phyloP scores from a whole-genome alignment of 2,329 filamentous ascomycete genomes.

The Dactylellina cionopaga region DNA sequence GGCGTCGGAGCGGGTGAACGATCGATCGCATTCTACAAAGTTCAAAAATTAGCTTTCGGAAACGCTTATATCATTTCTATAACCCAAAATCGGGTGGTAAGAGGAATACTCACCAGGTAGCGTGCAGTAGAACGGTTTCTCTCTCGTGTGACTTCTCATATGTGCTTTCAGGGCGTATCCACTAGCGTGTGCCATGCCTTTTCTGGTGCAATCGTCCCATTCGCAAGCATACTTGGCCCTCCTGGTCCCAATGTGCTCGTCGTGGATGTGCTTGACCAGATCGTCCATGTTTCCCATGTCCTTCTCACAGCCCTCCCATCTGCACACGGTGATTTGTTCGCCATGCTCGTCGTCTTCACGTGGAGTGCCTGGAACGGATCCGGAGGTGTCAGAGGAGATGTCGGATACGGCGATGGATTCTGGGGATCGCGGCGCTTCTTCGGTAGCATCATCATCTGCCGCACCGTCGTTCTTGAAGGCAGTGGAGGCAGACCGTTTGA shows the following conservation, averaged over 20 bases:
- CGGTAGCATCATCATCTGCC: constrained; percentile 62
- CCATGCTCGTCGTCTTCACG: constrained; percentile 73
- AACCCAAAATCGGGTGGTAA: not conserved
- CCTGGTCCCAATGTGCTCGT: constrained; percentile 89
- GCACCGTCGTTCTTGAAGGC: constrained; percentile 63
- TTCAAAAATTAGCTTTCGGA: not conserved
- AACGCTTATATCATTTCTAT: not conserved
- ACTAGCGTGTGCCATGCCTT: constrained; percentile 90
- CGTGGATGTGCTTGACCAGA: constrained; percentile 84
- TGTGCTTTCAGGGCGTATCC: constrained; percentile 96
- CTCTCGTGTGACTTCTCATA: constrained; percentile 95
- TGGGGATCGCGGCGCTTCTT: constrained; percentile 65
- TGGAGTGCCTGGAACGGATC: constrained; percentile 79
- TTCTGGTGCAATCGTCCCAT: constrained; percentile 88
- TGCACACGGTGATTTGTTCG: constrained; percentile 80
- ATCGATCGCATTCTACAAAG: constrained; percentile 86
- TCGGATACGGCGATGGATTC: constrained; percentile 65
- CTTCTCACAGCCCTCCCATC: constrained; percentile 78
- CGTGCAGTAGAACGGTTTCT: constrained; percentile 98
- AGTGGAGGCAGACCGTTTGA: constrained; percentile 41
- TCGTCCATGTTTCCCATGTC: constrained; percentile 83
- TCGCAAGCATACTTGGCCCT: constrained; percentile 99
- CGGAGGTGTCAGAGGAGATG: constrained; percentile 89
- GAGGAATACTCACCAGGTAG: constrained; percentile 75
- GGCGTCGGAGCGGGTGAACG: constrained; percentile 94